Conservation (phyloP, 495 filamentous ascomycete species). For the Thermothielavioides terrestris region DNA sequence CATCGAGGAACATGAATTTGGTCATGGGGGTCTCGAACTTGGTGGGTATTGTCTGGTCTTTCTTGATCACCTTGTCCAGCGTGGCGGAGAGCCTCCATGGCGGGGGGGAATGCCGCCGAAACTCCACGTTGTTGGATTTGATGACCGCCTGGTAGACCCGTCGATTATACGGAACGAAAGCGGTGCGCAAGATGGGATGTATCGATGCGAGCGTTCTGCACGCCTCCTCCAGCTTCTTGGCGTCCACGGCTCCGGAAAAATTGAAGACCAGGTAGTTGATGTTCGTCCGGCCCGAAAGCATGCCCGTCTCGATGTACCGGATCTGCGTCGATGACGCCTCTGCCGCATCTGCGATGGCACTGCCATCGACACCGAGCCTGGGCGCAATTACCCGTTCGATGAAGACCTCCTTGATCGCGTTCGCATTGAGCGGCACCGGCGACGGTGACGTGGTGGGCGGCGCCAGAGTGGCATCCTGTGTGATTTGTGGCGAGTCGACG, state of each 20-base stretch:
- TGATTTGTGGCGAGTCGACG: conserved; percentile 10
- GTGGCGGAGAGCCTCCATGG: conserved; percentile 31
- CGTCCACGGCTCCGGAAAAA: conserved; percentile 32
- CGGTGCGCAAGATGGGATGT: conserved; percentile 39
- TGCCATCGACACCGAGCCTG: conserved; percentile 27
- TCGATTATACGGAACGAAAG: conserved; percentile 34
- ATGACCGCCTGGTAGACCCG: conserved; percentile 39
- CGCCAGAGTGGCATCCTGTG: conserved; percentile 10
- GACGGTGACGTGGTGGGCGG: not conserved
- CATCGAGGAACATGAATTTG: conserved; percentile 41
- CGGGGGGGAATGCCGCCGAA: conserved; percentile 34
- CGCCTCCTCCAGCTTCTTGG: conserved; percentile 36
- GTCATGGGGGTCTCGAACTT: conserved; percentile 36
- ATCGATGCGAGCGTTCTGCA: conserved; percentile 31
- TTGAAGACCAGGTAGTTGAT: conserved; percentile 39
- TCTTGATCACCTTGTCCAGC: conserved; percentile 32
- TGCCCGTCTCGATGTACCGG: conserved; percentile 38
- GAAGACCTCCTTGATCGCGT: conserved; percentile 22
- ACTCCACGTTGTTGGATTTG: conserved; percentile 31
- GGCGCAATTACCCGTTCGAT: conserved; percentile 28
- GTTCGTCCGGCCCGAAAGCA: conserved; percentile 32
- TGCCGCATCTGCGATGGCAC: conserved; percentile 33
- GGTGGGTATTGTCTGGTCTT: conserved; percentile 30
- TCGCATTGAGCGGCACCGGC: conserved; percentile 8
- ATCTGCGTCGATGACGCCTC: conserved; percentile 39